Base-by-base conservation (phyloP, 2,329 filamentous ascomycete species). In the Ceratocystiopsis minuta region DNA sequence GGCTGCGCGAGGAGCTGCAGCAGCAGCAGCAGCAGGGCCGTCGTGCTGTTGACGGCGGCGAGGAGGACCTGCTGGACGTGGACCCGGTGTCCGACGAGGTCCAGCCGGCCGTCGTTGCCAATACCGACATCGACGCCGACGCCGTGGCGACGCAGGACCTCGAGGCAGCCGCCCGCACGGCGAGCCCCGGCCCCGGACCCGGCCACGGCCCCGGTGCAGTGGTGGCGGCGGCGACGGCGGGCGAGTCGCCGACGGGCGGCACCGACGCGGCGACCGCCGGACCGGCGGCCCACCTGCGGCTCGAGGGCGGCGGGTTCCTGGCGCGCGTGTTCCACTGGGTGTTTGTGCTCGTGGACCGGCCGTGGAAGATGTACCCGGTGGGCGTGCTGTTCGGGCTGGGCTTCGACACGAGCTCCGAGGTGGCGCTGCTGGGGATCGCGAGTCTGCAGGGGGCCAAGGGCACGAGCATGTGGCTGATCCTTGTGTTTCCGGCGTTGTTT, bases 351-450 rank as follows among this genome's bases (percentile, higher is more conserved):
- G 67, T 80, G 31, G 74, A 80, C 51, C 62, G 72, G 6, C 80
- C 83, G 0, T 96, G 88, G 88, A 96, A 96, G 59, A 94, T 94
- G 86, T 90, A 92, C 50, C 86, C 85, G 0, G 64, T 94, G 0
- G 88, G 88, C 0, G 68, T 96, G 0, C 63, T 96, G 5, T 96
- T 88, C 53, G 90, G 88, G 0, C 66, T 96, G 0, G 90, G 88
- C 0, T 96, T 98, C 56, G 90, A 96, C 56, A 96, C 90, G 0
- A 92, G 82, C 35, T 93, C 84, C 9, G 88, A 98, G 57, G 83
- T 96, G 53, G 88, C 90, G 0, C 69, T 98, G 9, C 61, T 98
- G 1, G 90, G 88, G 0, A 93, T 96, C 48, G 81, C 84, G 0
- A 86, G 81, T 28, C 76, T 98, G 2, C 81, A 95, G 53, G 87